A percentile compares a stretch with the other conserved stretches of the same genome.
Evolutionary conservation across 148 eudicot genomes (phyloP).

Genomic region (Diospyros kaki): DNA sequence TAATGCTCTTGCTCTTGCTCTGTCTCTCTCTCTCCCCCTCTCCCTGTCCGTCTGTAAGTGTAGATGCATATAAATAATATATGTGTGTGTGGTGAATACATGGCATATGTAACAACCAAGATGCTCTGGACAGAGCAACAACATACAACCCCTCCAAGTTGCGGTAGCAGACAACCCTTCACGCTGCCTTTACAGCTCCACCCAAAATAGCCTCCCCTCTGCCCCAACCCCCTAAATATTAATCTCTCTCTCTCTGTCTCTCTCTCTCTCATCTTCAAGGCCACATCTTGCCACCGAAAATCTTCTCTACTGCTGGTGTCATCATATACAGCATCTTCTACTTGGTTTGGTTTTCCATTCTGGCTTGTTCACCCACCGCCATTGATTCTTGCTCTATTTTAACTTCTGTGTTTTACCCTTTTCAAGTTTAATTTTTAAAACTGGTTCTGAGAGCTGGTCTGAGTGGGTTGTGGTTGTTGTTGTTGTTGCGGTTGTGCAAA

Average conservation of each 20-base stretch:
- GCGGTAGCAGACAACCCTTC: conserved; percentile 28
- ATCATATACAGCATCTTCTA: too few relatives aligned
- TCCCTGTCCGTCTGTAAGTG: background rate
- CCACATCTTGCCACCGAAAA: background rate
- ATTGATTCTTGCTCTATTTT: background rate
- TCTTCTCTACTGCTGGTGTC: background rate
- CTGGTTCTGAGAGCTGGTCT: background rate
- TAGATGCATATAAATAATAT: background rate
- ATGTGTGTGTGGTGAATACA: background rate
- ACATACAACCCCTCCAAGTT: conserved; percentile 26
- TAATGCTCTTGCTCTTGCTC: background rate
- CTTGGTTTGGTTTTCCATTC: background rate
- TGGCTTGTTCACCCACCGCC: background rate
- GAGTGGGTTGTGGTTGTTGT: background rate
- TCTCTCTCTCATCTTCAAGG: background rate
- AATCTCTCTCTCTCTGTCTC: background rate
- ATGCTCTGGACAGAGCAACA: conserved; percentile 33
- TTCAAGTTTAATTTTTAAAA: background rate
- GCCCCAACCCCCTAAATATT: background rate
- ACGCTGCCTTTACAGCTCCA: too few relatives aligned
- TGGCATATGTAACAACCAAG: conserved; percentile 26
- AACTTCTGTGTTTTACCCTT: background rate
- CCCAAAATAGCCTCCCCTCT: background rate
- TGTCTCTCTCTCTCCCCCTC: conserved; percentile 11
- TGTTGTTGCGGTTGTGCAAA: background rate